A percentile compares a stretch with the other conserved stretches of the same genome.
phyloP scores from a whole-genome alignment of 2,329 filamentous ascomycete genomes.

The Raffaelea arxii region DNA sequence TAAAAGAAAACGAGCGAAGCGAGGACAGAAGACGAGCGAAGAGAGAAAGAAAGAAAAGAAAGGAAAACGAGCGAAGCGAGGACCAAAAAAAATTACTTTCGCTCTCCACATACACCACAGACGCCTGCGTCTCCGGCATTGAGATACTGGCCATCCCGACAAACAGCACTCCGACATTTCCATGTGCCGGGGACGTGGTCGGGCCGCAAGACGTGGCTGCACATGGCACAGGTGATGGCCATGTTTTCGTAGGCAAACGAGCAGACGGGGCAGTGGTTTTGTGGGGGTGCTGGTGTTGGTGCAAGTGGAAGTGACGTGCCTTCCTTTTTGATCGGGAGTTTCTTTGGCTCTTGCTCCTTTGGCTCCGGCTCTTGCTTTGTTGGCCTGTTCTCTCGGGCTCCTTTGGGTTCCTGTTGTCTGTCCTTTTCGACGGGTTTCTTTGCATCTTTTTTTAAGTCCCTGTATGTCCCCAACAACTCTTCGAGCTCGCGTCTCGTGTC shows the following conservation, averaged over 20 bases:
- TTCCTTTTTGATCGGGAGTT: not conserved
- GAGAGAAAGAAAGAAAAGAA: not conserved
- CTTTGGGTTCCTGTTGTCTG: not conserved
- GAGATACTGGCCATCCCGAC: conserved; percentile 47
- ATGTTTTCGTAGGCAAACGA: conserved; percentile 51
- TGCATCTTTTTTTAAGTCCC: not conserved
- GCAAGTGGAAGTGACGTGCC: not conserved
- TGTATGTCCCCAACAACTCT: conserved; percentile 46
- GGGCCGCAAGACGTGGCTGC: conserved; percentile 57
- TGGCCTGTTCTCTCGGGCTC: not conserved
- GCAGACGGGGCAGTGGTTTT: conserved; percentile 48
- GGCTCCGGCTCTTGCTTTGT: not conserved
- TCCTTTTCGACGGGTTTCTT: not conserved
- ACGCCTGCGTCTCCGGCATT: conserved; percentile 61
- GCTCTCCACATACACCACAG: conserved; percentile 58
- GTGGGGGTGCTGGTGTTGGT: not conserved
- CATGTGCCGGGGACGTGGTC: conserved; percentile 47
- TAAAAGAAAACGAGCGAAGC: no score
- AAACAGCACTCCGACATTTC: conserved; percentile 49
- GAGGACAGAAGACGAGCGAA: not conserved
- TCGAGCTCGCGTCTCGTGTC: conserved; percentile 53
- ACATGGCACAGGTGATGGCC: conserved; percentile 55
- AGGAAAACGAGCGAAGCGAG: not conserved
- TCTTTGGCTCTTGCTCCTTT: not conserved
- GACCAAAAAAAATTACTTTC: conserved; percentile 2